Evolutionary conservation across 2,329 filamentous ascomycete species (phyloP), one percentile per base, ranked within the genome.

Genomic region (Aspergillus nomiae): DNA sequence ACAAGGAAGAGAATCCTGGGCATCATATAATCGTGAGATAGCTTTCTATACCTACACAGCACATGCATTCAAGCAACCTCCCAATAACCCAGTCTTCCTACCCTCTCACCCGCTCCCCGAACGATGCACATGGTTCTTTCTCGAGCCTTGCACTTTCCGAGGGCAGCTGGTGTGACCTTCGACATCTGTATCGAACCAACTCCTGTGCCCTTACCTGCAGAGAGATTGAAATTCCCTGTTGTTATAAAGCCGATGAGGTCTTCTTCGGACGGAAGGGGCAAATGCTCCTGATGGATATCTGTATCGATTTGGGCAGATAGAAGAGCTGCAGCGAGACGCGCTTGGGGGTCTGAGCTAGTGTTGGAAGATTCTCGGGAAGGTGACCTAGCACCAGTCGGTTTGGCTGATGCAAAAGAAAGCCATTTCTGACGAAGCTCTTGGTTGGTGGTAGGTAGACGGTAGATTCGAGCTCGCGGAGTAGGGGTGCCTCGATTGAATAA

Each of bases 161-260:
- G 30, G 10, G 26, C 21, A 16, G 19, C 34, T 55, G 24, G 21
- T 65, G 58, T 54, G 1, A 91, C 83, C 74, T 84, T 89, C 6
- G 82, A 81, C 0, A 89, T 80, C 16, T 87, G 81, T 30, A 98
- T 73, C 56, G 86, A 89, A 0, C 91, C 95, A 63, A 98, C 83
- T 0, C 89, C 94, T 19, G 88, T 88, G 0, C 90, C 91, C 67
- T 85, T 86, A 0, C 94, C 95, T 67, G 90, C 87, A 2, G 87
- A 86, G 2, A 98, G 84, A 71, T 90, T 93, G 75, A 90, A 97
- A 57, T 91, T 90, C 0, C 94, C 95, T 1, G 90, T 90, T 2
- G 93, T 97, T 28, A 97, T 89, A 74, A 96, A 99, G 0, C 95
- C 95, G 57, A 98, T 86, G 14, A 98, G 82, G 74, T 97, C 91